Evolutionary conservation across 352 stramenopile genomes (phyloP).

Genomic region (Phytophthora chlamydospora): DNA sequence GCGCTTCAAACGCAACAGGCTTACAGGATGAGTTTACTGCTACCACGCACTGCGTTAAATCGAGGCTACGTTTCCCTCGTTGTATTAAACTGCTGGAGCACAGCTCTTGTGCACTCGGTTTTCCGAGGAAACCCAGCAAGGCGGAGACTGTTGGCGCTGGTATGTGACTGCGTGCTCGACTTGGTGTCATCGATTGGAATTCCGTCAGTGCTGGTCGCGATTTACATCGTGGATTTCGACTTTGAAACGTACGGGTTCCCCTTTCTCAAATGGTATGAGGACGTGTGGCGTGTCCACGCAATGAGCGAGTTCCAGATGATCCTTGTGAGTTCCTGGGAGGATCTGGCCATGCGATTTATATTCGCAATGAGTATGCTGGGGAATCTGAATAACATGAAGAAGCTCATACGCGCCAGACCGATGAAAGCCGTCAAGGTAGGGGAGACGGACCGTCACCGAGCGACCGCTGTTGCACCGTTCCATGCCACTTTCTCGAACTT

Average conservation of each 20-base stretch:
- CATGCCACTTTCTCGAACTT: conserved; percentile 14
- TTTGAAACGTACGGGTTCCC: conserved; percentile 21
- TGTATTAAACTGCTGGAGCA: conserved; percentile 37
- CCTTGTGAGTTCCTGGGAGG: conserved; percentile 38
- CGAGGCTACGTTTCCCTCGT: conserved; percentile 28
- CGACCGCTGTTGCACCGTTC: conserved; percentile 27
- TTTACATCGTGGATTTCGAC: conserved; percentile 29
- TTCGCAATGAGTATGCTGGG: conserved; percentile 38
- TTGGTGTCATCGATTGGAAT: conserved; percentile 35
- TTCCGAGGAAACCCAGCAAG: conserved; percentile 1
- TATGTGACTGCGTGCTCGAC: conserved; percentile 29
- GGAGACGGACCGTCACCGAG: conserved; percentile 6
- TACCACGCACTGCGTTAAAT: conserved; percentile 28
- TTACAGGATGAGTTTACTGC: conserved; percentile 31
- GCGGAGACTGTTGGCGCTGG: conserved; percentile 13
- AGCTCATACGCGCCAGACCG: conserved; percentile 13
- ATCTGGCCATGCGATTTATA: conserved; percentile 30
- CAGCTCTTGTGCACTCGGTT: conserved; percentile 14
- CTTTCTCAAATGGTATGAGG: conserved; percentile 46
- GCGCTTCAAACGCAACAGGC: conserved; percentile 33
- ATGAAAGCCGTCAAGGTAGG: neutral
- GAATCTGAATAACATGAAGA: conserved; percentile 46
- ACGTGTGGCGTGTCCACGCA: conserved; percentile 45
- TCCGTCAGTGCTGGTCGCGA: conserved; percentile 7
- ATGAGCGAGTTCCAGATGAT: conserved; percentile 58